Percentiles rank a stretch among this genome's conserved stretches.
Conservation (phyloP, 2,329 filamentous ascomycete genomes). For the Sporothrix variecibatus region DNA sequence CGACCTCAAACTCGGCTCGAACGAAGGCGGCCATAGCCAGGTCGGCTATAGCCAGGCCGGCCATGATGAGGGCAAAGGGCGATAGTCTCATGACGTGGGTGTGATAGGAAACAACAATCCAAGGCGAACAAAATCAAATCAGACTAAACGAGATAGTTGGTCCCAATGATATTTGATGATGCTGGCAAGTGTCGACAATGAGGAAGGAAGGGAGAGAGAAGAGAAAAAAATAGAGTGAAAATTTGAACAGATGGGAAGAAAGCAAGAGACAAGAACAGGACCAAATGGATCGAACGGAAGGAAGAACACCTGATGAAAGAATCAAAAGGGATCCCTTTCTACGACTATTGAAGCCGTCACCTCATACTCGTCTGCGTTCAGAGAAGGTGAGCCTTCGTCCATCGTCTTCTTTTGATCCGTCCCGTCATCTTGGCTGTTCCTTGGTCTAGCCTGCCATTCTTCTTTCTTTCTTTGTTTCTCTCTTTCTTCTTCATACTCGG, state of each 20-base stretch:
- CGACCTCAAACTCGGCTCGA: not conserved
- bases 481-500: not conserved
- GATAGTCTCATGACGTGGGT: not conserved
- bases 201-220: not conserved
- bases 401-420: not conserved
- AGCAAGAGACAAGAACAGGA: not conserved
- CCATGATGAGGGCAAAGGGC: not conserved
- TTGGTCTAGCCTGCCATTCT: not conserved
- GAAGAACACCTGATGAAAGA: not conserved
- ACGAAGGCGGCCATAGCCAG: not conserved
- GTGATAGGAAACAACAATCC: not conserved
- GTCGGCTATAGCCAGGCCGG: slow-evolving; percentile 2
- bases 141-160: not conserved
- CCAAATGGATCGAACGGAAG: not conserved
- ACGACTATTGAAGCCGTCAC: not conserved
- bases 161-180: not conserved
- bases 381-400: not conserved
- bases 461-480: not conserved
- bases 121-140: not conserved
- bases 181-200: not conserved
- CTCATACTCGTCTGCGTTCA: not conserved
- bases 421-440: not conserved
- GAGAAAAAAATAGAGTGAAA: not conserved
- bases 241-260: too few species aligned
- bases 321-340: not conserved